Conservation (phyloP, 495 filamentous ascomycete species). For the Xylaria sp. region DNA sequence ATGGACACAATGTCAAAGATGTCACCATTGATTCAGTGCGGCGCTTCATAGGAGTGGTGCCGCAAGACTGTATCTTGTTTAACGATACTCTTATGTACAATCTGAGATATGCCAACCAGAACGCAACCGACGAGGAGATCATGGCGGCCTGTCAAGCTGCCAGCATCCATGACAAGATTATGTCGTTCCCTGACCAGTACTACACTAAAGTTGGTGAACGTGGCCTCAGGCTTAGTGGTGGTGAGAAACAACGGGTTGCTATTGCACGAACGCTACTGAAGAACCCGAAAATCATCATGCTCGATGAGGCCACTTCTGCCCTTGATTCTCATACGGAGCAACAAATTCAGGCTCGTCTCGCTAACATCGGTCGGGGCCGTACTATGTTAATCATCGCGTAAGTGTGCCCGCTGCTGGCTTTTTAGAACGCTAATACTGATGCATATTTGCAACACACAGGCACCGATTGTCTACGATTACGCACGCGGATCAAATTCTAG, state of each 20-base stretch:
- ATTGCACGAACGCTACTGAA: conserved; percentile 97
- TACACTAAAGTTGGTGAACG: conserved; percentile 93
- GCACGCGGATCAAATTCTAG: conserved; percentile 91
- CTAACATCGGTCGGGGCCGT: conserved; percentile 78
- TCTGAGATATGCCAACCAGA: conserved; percentile 88
- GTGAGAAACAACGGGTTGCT: conserved; percentile 96
- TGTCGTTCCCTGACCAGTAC: conserved; percentile 92
- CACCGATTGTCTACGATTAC: conserved; percentile 96
- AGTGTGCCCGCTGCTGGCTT: conserved; percentile 31
- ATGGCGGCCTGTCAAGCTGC: conserved; percentile 89
- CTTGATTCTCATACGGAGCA: conserved; percentile 96
- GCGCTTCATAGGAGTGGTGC: conserved; percentile 90
- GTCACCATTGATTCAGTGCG: conserved; percentile 94
- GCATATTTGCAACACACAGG: conserved; percentile 34
- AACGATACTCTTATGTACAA: conserved; percentile 98
- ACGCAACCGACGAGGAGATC: conserved; percentile 85
- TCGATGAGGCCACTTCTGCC: conserved; percentile 96
- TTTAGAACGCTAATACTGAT: not conserved
- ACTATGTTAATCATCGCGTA: conserved; percentile 75
- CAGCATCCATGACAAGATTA: conserved; percentile 94
- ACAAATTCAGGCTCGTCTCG: conserved; percentile 88
- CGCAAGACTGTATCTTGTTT: conserved; percentile 95
- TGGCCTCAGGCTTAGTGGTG: conserved; percentile 88
- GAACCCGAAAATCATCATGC: conserved; percentile 91
- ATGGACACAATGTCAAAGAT: conserved; percentile 82